Percentiles rank a stretch among this genome's conserved stretches.
Conservation (phyloP, 2,329 filamentous ascomycete species). For the Podosphaera xanthii region DNA sequence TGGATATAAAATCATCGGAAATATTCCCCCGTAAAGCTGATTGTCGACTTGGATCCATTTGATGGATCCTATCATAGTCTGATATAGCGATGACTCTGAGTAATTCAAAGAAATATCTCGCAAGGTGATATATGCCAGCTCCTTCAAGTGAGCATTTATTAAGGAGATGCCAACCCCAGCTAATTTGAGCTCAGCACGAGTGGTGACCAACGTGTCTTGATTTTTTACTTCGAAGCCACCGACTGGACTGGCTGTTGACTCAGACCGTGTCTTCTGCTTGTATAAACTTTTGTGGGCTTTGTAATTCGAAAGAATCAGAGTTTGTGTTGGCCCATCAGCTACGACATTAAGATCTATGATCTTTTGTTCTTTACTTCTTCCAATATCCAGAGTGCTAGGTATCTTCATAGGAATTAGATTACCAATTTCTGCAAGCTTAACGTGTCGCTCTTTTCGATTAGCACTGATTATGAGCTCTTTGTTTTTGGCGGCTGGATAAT, state of each 20-base stretch:
- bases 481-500: constrained; percentile 92
- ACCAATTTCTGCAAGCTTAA: constrained; percentile 90
- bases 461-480: constrained; percentile 74
- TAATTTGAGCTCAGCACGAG: constrained; percentile 70
- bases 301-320: constrained; percentile 82
- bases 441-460: constrained; percentile 62
- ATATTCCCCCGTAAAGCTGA: constrained; percentile 92
- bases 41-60: constrained; percentile 99
- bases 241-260: constrained; percentile 26
- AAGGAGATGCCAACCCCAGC: constrained; percentile 83
- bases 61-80: constrained; percentile 71
- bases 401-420: constrained; percentile 91
- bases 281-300: constrained; percentile 85
- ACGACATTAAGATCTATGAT: constrained; percentile 94
- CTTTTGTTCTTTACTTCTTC: constrained; percentile 43
- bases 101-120: constrained; percentile 79
- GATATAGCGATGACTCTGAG: constrained; percentile 79
- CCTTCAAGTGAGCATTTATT: constrained; percentile 76
- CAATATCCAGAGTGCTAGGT: constrained; percentile 24
- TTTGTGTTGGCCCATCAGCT: constrained; percentile 87
- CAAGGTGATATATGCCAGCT: constrained; percentile 83
- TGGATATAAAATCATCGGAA: constrained; percentile 90
- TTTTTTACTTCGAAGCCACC: constrained; percentile 86
- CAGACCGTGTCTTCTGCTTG: constrained; percentile 31
- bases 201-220: constrained; percentile 65